Percentiles rank a stretch among this genome's conserved stretches.
Conservation (phyloP, 805 yeast genomes). For the Wickerhamomyces subpelliculosus region DNA sequence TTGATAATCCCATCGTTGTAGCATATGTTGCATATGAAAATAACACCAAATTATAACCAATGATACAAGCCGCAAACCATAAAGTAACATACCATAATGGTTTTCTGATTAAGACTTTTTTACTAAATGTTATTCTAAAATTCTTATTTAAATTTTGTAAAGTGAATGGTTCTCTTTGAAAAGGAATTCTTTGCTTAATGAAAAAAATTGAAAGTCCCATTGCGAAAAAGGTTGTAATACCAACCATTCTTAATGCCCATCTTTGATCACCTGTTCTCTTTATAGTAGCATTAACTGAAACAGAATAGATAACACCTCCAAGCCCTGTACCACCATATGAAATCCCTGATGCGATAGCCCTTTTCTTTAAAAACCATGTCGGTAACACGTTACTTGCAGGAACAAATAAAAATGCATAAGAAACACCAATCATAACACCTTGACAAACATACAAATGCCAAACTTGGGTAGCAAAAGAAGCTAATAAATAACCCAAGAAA, state of each 20-base stretch:
- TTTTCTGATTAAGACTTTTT: slow-evolving; percentile 22
- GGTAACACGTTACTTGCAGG: slow-evolving; percentile 59
- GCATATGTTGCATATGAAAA: slow-evolving; percentile 42
- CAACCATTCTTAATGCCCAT: slow-evolving; percentile 44
- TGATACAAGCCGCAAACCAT: slow-evolving; percentile 31
- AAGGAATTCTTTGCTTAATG: slow-evolving; percentile 31
- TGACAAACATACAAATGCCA: slow-evolving; percentile 69
- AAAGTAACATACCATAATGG: slow-evolving; percentile 25
- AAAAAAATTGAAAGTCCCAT: slow-evolving; percentile 35
- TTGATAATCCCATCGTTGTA: slow-evolving; percentile 39
- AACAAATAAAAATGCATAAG: slow-evolving; percentile 44
- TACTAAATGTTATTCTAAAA: slow-evolving; percentile 28
- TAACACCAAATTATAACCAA: slow-evolving; percentile 37
- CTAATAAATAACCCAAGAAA: slow-evolving; percentile 50
- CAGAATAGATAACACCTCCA: slow-evolving; percentile 41
- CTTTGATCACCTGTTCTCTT: slow-evolving; percentile 33
- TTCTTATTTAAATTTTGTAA: slow-evolving; percentile 6
- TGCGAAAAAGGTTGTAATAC: slow-evolving; percentile 28
- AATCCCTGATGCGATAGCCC: slow-evolving; percentile 48
- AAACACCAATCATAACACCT: slow-evolving; percentile 53
- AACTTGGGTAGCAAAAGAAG: slow-evolving; percentile 47
- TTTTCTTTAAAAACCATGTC: slow-evolving; percentile 60
- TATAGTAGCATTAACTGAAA: slow-evolving; percentile 37
- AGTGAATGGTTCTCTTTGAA: slow-evolving; percentile 20
- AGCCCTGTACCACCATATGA: slow-evolving; percentile 45